Evolutionary conservation across 768 basidiomycete species (phyloP).

Genomic region (Boletus huronensis): DNA sequence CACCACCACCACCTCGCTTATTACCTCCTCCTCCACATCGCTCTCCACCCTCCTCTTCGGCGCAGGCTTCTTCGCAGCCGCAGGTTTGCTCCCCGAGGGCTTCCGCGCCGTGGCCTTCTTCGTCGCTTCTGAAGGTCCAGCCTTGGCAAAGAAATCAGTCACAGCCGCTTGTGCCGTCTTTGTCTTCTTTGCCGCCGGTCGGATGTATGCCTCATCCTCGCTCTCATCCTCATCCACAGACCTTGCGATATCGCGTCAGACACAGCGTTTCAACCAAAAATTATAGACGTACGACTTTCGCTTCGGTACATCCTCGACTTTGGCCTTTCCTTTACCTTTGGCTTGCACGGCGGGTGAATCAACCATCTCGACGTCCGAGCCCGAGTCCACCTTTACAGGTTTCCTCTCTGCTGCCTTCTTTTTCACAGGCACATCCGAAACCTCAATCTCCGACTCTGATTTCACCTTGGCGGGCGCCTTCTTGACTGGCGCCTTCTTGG

Average conservation of each 20-base stretch:
- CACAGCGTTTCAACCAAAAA: conserved; percentile 1
- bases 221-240: conserved; percentile 34
- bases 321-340: conserved; percentile 47
- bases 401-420: conserved; percentile 22
- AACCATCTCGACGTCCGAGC: conserved; percentile 37
- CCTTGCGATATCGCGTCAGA: conserved; percentile 24
- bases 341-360: conserved; percentile 19
- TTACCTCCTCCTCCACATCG: conserved; percentile 43
- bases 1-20: conserved; percentile 42
- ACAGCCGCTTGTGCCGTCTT: conserved; percentile 33
- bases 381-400: conserved; percentile 33
- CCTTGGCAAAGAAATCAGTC: conserved; percentile 61
- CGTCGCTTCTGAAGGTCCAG: conserved; percentile 32
- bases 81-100: conserved; percentile 57
- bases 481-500: conserved; percentile 33
- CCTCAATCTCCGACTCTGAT: conserved; percentile 39
- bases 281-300: conserved; percentile 58
- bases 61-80: conserved; percentile 50
- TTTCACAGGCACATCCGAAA: conserved; percentile 25
- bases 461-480: conserved; percentile 34
- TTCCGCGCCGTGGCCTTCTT: conserved; percentile 46
- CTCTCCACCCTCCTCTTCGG: conserved; percentile 38
- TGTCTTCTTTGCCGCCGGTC: conserved; percentile 44
- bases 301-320: conserved; percentile 42
- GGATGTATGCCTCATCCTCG: conserved; percentile 41